Evolutionary conservation across 768 basidiomycete species (phyloP), one percentile per base, ranked within the genome.

Genomic region (Xerocomus potaroensis): DNA sequence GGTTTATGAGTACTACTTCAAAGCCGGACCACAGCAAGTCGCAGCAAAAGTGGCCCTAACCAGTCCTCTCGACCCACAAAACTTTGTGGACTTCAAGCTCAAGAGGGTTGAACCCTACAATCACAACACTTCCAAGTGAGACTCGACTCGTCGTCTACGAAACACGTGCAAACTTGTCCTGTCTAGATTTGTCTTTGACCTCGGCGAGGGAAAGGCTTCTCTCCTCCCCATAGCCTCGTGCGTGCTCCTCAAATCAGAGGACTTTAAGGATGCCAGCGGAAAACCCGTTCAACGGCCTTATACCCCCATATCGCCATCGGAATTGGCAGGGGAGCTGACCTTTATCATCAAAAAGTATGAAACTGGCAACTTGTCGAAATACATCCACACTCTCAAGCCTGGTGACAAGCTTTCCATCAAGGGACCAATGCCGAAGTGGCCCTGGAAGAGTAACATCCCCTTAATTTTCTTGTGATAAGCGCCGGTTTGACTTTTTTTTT

Each of bases 231-330:
- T 92, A 44, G 76, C 91, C 11, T 88, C 87, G 0, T 87, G 83
- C 52, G 72, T 98, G 14, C 61, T 91, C 44, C 79, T 93, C 56
- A 86, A 82, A 68, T 73, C 91, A 14, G 81, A 87, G 0, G 77
- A 84, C 53, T 70, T 86, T 36, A 76, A 79, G 51, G 84, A 84
- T 63, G 72, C 68, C 58, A 90, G 92, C 60, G 94, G 91, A 51
- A 91, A 91, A 56, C 88, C 91, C 41, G 80, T 93, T 67, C 75
- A 86, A 54, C 80, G 92, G 44, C 91, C 96, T 0, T 99, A 99
- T 69, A 99, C 96, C 4, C 92, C 96, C 43, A 80, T 91, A 54
- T 93, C 93, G 18, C 69, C 80, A 0, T 77, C 89, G 8, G 82
- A 92, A 48, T 60, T 72, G 7, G 79, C 80, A 44, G 92, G 91